These are phyloP conservation scores for Phragmites australis DNA, from an alignment of 176 grass and related monocot species.

Conservation along the genomic window DNA sequence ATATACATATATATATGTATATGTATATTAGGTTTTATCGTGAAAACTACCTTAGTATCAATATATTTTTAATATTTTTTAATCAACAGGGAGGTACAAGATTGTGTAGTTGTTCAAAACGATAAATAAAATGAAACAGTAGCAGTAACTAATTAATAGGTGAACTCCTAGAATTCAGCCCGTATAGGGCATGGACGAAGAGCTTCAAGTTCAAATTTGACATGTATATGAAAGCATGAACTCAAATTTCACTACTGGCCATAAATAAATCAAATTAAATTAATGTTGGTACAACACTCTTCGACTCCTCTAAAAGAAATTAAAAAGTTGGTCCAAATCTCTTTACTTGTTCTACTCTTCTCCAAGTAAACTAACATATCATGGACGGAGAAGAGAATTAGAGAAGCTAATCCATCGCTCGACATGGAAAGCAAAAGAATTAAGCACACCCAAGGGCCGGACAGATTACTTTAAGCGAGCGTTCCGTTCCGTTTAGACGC, in stretches of 20 bases:
- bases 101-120: neutral
- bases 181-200: too few relatives aligned
- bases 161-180: too few relatives aligned
- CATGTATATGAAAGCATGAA: neutral
- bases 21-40: neutral
- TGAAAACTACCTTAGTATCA: too few relatives aligned
- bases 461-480: conserved; percentile 29
- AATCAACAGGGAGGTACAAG: neutral
- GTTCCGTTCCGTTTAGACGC: too few relatives aligned
- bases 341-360: neutral
- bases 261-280: conserved; percentile 16
- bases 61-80: neutral
- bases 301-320: neutral
- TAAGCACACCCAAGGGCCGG: neutral
- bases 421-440: neutral
- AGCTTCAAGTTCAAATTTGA: neutral
- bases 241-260: neutral
- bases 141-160: too few relatives aligned
- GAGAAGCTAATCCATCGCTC: neutral
- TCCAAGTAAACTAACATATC: conserved; percentile 19
- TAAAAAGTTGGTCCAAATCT: neutral
- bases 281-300: neutral
- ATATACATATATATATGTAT: too few relatives aligned
- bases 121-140: too few relatives aligned
- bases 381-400: neutral